A percentile compares a stretch with the other conserved stretches of the same genome.
Evolutionary conservation across 257 asterid species (phyloP).

Genomic region (Datura wrightii): DNA sequence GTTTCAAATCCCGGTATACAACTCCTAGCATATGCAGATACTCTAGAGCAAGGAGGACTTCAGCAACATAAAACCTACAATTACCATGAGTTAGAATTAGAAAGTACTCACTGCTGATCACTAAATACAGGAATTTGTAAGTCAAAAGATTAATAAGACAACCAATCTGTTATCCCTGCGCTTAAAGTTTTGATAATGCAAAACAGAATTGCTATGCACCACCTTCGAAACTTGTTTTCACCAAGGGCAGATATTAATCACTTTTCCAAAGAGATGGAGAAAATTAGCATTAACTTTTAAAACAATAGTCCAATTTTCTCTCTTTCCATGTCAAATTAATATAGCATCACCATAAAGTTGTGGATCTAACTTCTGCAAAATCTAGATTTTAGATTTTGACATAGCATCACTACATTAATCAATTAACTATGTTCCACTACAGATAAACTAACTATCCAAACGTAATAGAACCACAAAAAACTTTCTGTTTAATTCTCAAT

Average conservation of each 20-base stretch:
- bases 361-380: not conserved
- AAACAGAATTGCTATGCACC: not conserved
- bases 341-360: not conserved
- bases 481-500: not conserved
- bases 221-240: not conserved
- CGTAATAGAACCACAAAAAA: not conserved
- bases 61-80: constrained; percentile 87
- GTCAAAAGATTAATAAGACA: not conserved
- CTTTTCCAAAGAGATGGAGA: not conserved
- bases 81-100: not conserved
- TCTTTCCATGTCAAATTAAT: not conserved
- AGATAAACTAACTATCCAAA: not conserved
- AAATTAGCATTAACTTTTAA: not conserved
- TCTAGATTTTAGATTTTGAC: not conserved
- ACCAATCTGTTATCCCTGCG: not conserved
- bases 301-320: not conserved
- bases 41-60: constrained; percentile 91
- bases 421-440: not conserved
- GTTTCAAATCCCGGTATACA: constrained; percentile 89
- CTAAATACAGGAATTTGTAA: not conserved
- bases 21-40: constrained; percentile 95
- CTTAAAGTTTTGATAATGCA: not conserved
- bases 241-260: not conserved
- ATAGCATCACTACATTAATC: not conserved
- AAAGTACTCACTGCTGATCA: not conserved